A percentile compares a stretch with the other conserved stretches of the same genome.
Evolutionary conservation across 352 stramenopile species (phyloP).

Genomic region (Discostella stelligera): DNA sequence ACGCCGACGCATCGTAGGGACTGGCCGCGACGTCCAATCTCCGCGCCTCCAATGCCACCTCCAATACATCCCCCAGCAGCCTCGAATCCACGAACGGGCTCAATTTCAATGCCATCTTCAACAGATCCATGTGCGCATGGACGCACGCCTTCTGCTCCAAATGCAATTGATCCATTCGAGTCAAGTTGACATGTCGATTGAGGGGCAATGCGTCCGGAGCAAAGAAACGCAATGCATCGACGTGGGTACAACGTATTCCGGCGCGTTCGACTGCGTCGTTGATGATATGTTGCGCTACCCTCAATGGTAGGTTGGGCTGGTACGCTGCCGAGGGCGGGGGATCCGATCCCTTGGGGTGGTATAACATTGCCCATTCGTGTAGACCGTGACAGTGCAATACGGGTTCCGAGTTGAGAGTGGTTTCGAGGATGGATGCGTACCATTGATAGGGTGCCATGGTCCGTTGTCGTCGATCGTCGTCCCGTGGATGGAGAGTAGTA

Average conservation of each 20-base stretch:
- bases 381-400: conserved; percentile 84
- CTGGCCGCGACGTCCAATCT: conserved; percentile 83
- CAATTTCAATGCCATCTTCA: conserved; percentile 82
- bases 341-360: conserved; percentile 57
- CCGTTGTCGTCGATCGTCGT: conserved; percentile 16
- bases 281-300: conserved; percentile 66
- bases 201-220: conserved; percentile 68
- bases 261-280: conserved; percentile 77
- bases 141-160: conserved; percentile 85
- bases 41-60: conserved; percentile 76
- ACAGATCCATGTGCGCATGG: conserved; percentile 86
- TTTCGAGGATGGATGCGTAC: conserved; percentile 63
- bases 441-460: conserved; percentile 58
- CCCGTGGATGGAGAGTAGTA: background rate
- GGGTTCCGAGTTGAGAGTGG: conserved; percentile 63
- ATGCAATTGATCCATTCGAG: conserved; percentile 63
- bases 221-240: conserved; percentile 86
- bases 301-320: conserved; percentile 69
- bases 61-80: conserved; percentile 65
- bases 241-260: conserved; percentile 82
- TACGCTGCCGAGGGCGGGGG: conserved; percentile 65
- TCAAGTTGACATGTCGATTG: conserved; percentile 63
- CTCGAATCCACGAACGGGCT: conserved; percentile 70
- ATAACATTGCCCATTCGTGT: conserved; percentile 87
- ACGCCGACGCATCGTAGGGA: conserved; percentile 80